These are phyloP conservation scores for Metschnikowia cubensis DNA, from an alignment of 805 yeast genomes.

Conservation along the genomic window DNA sequence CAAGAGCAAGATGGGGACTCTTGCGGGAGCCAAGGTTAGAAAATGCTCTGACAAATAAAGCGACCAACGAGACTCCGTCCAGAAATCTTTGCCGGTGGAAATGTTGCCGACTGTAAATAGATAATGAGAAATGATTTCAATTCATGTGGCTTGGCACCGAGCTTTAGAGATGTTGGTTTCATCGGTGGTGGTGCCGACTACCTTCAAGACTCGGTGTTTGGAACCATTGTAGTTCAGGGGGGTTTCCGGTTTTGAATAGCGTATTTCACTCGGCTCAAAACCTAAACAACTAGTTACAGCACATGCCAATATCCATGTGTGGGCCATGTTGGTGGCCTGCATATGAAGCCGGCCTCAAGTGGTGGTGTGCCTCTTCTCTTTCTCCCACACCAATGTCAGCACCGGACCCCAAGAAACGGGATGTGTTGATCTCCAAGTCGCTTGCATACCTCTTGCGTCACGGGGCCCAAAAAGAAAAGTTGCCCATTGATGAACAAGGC, in stretches of 20 bases:
- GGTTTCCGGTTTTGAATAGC: no score
- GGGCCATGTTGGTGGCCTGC: neutral
- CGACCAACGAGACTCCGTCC: neutral
- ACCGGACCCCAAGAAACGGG: conserved; percentile 29
- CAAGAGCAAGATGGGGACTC: conserved; percentile 40
- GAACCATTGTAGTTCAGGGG: no score
- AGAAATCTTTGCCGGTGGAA: neutral
- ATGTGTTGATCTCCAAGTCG: conserved; percentile 61
- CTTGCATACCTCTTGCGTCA: conserved; percentile 81
- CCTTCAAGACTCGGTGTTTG: neutral
- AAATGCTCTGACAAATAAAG: conserved; percentile 19
- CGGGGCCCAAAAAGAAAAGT: conserved; percentile 66
- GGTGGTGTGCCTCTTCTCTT: neutral
- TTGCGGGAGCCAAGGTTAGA: conserved; percentile 50
- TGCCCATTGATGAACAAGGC: conserved; percentile 65
- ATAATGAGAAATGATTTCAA: conserved; percentile 3
- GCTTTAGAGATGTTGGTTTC: neutral
- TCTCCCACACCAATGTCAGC: conserved; percentile 9
- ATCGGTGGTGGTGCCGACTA: neutral
- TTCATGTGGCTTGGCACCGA: neutral
- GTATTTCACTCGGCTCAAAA: neutral
- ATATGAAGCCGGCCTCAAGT: neutral
- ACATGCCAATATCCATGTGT: no score
- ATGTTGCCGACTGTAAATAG: neutral
- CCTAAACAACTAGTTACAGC: neutral